Percentiles rank a stretch among this genome's conserved stretches.
Evolutionary conservation across 2,329 filamentous ascomycete species (phyloP).

Genomic region (Capronia coronata): DNA sequence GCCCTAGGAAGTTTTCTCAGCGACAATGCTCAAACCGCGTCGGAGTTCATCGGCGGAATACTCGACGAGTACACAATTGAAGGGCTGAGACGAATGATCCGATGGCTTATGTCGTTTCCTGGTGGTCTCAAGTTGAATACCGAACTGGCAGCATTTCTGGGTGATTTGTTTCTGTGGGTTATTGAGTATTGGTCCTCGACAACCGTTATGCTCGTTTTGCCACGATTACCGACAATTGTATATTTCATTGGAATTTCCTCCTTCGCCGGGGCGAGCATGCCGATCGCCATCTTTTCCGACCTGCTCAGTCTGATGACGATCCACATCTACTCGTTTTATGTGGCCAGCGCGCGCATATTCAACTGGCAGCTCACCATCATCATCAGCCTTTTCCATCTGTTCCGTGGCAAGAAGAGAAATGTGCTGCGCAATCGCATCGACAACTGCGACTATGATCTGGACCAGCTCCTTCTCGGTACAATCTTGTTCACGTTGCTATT

Average conservation of each 20-base stretch:
- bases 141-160: conserved; percentile 86
- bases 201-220: conserved; percentile 62
- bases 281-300: conserved; percentile 91
- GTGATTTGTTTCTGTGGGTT: conserved; percentile 94
- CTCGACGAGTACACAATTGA: conserved; percentile 79
- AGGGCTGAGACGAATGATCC: conserved; percentile 79
- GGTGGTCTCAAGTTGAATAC: conserved; percentile 92
- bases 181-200: conserved; percentile 83
- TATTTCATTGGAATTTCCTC: conserved; percentile 91
- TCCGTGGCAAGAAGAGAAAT: conserved; percentile 96
- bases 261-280: conserved; percentile 94
- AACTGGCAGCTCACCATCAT: conserved; percentile 98
- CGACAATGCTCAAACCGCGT: conserved; percentile 82
- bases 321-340: conserved; percentile 97
- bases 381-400: conserved; percentile 95
- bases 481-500: conserved; percentile 94
- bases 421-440: conserved; percentile 95
- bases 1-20: conserved; percentile 94
- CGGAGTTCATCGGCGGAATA: conserved; percentile 67
- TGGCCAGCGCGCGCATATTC: conserved; percentile 92
- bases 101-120: conserved; percentile 93
- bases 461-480: conserved; percentile 90
- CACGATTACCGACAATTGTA: conserved; percentile 76
- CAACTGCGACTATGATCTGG: conserved; percentile 96
- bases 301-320: conserved; percentile 83